phyloP scores from a whole-genome alignment of 2,329 filamentous ascomycete genomes.

The Ophidiomyces ophidiicola region DNA sequence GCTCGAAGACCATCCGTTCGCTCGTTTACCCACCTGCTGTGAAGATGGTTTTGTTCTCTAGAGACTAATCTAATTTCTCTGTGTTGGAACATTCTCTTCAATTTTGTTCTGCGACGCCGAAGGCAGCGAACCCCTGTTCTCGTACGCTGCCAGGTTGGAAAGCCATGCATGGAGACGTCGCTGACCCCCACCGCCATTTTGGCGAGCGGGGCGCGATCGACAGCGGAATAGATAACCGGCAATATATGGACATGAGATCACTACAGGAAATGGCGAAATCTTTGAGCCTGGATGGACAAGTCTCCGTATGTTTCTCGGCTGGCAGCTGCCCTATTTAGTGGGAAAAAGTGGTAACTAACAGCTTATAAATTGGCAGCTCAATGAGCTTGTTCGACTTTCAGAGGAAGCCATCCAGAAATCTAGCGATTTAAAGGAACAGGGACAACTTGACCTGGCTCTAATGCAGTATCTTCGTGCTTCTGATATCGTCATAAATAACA shows the following conservation, averaged over 20 bases:
- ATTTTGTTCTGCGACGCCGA: not conserved
- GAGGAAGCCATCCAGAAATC: slow-evolving; percentile 28
- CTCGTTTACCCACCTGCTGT: not conserved
- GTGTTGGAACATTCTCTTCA: not conserved
- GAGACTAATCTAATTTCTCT: not conserved
- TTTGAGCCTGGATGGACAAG: slow-evolving; percentile 12
- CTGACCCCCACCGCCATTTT: slow-evolving; percentile 2
- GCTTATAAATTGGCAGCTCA: slow-evolving; percentile 21
- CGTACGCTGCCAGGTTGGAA: not conserved
- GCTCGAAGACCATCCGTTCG: not conserved
- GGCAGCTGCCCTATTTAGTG: too few species aligned
- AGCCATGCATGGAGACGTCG: slow-evolving; percentile 6
- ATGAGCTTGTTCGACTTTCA: slow-evolving; percentile 25
- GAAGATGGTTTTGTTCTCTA: slow-evolving; percentile 1
- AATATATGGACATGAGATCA: slow-evolving; percentile 35
- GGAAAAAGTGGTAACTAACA: slow-evolving; percentile 2
- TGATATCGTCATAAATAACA: slow-evolving; percentile 62
- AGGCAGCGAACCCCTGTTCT: not conserved
- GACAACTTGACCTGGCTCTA: slow-evolving; percentile 57
- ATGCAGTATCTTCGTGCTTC: slow-evolving; percentile 74
- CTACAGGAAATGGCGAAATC: slow-evolving; percentile 20
- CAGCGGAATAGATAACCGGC: slow-evolving; percentile 14
- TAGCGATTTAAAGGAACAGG: slow-evolving; percentile 22
- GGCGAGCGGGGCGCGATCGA: slow-evolving; percentile 9
- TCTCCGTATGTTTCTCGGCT: slow-evolving; percentile 13